A percentile compares a stretch with the other conserved stretches of the same genome.
Conservation (phyloP, 2,329 filamentous ascomycete genomes). For the Neurospora sp. region DNA sequence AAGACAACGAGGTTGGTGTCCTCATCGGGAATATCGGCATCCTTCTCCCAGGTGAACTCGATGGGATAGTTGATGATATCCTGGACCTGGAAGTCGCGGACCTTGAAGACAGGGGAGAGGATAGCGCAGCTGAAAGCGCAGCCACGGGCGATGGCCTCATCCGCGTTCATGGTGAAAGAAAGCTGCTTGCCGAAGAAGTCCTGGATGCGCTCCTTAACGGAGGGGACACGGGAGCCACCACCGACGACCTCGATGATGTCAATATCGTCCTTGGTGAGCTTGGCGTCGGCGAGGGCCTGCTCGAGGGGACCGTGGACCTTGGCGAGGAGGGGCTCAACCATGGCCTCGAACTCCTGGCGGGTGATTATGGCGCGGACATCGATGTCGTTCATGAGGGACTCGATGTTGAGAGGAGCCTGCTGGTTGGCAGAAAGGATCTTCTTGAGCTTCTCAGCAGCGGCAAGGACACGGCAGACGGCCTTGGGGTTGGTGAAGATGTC, state of each 20-base stretch:
- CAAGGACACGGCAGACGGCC: constrained; percentile 75
- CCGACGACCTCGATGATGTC: constrained; percentile 89
- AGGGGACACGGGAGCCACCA: constrained; percentile 85
- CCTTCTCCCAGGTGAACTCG: constrained; percentile 98
- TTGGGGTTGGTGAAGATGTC: constrained; percentile 87
- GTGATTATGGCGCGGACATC: constrained; percentile 86
- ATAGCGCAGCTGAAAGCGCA: constrained; percentile 98
- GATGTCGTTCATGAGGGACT: constrained; percentile 96
- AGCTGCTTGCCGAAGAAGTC: constrained; percentile 86
- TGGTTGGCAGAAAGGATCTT: constrained; percentile 96
- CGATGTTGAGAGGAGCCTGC: constrained; percentile 85
- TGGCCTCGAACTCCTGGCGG: constrained; percentile 84
- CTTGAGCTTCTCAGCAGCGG: constrained; percentile 94
- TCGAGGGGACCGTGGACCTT: constrained; percentile 68
- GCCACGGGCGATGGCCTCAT: constrained; percentile 91
- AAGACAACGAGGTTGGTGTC: constrained; percentile 96
- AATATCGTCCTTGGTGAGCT: constrained; percentile 84
- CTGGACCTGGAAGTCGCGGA: constrained; percentile 95
- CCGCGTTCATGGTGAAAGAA: constrained; percentile 95
- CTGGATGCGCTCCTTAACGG: constrained; percentile 83
- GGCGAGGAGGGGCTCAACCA: constrained; percentile 74
- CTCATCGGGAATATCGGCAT: constrained; percentile 94
- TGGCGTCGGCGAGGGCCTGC: constrained; percentile 88
- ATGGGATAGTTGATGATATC: constrained; percentile 98
- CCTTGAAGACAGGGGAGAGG: constrained; percentile 93